phyloP scores from a whole-genome alignment of 116 monocot genomes.

The Dioscorea cayenensis region DNA sequence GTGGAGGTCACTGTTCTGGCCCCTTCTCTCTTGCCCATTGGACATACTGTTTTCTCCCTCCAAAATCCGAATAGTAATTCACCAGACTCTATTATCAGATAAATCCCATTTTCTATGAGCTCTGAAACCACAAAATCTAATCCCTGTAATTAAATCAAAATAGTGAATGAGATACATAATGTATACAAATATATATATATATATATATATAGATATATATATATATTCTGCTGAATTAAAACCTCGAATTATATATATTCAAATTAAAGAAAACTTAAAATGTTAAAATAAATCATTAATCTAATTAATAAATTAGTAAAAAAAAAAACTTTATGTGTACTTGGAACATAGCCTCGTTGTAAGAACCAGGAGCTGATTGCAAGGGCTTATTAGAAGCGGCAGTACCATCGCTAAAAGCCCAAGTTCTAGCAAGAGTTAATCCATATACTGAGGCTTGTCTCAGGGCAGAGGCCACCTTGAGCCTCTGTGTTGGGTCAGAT shows the following conservation, averaged over 20 bases:
- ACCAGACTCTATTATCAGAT: slow-evolving; percentile 77
- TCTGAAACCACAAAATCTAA: slow-evolving; percentile 94
- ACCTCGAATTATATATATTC: too few relatives aligned
- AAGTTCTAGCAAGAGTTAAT: background rate
- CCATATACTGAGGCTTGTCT: background rate
- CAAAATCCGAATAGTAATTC: slow-evolving; percentile 84
- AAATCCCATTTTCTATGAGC: slow-evolving; percentile 66
- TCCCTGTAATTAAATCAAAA: slow-evolving; percentile 26
- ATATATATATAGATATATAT: too few relatives aligned
- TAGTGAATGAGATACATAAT: too few relatives aligned
- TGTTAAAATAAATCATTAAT: too few relatives aligned
- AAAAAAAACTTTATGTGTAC: too few relatives aligned
- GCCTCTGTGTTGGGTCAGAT: slow-evolving; percentile 6
- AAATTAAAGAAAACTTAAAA: too few relatives aligned
- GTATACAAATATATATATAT: too few relatives aligned
- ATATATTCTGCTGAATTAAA: too few relatives aligned
- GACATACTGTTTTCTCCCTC: slow-evolving; percentile 96
- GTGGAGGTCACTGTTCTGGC: slow-evolving; percentile 60
- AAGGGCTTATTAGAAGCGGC: background rate
- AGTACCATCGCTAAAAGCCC: too few relatives aligned
- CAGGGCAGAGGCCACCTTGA: background rate
- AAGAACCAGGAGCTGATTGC: background rate
- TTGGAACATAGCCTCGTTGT: background rate
- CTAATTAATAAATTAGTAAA: too few relatives aligned
- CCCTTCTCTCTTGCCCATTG: slow-evolving; percentile 82